phyloP scores from a whole-genome alignment of 352 stramenopile species.

The Phytophthora pinifolia region DNA sequence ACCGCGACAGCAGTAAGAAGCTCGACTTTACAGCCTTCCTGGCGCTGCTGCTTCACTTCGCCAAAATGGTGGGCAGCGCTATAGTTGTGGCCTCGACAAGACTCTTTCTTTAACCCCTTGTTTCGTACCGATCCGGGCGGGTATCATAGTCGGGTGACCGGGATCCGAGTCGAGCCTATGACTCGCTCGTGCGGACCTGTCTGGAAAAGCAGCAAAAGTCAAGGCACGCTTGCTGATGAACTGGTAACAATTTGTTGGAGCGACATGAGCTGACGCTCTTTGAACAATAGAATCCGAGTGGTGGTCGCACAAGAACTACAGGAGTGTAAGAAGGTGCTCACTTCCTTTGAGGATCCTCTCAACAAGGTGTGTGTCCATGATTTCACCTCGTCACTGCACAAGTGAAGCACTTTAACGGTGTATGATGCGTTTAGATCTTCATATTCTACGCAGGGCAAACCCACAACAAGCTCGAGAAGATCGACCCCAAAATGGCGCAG shows the following conservation, averaged over 20 bases:
- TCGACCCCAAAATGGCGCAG: constrained; percentile 52
- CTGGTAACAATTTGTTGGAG: not conserved
- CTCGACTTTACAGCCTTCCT: constrained; percentile 75
- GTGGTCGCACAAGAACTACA: constrained; percentile 51
- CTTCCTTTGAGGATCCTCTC: constrained; percentile 63
- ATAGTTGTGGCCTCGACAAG: not conserved
- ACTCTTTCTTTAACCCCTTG: no score
- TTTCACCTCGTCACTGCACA: not conserved
- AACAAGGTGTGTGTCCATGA: constrained; percentile 32
- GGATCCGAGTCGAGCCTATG: constrained; percentile 51
- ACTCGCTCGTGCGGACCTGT: constrained; percentile 64
- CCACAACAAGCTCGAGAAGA: constrained; percentile 64
- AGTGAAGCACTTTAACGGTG: no score
- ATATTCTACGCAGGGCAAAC: constrained; percentile 50
- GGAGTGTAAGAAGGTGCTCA: constrained; percentile 66
- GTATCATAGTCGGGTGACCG: constrained; percentile 49
- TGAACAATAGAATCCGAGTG: constrained; percentile 34
- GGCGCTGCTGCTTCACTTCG: constrained; percentile 65
- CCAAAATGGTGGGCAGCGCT: constrained; percentile 49
- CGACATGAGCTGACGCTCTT: not conserved
- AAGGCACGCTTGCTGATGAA: constrained; percentile 16
- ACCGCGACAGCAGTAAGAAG: constrained; percentile 63
- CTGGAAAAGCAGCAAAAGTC: constrained; percentile 72
- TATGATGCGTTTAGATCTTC: constrained; percentile 44
- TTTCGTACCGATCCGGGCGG: no score